These are phyloP conservation scores for Boletus tylopilopsis DNA, from an alignment of 768 basidiomycete genomes.

Conservation along the genomic window DNA sequence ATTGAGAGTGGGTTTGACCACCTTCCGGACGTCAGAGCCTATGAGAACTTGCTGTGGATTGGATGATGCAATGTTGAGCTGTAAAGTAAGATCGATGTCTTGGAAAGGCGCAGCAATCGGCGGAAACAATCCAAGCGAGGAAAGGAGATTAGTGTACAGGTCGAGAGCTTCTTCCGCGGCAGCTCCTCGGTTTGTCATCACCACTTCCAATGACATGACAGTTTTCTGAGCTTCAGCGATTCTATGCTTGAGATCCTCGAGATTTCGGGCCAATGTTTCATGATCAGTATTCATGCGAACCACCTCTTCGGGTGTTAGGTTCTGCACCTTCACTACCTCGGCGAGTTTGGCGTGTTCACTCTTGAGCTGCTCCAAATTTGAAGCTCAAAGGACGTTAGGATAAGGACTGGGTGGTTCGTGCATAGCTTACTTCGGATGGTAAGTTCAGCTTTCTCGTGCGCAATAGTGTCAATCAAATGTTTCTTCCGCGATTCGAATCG, in stretches of 20 bases:
- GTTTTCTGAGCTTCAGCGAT: constrained; percentile 68
- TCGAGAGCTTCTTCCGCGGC: constrained; percentile 81
- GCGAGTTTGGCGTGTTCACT: constrained; percentile 60
- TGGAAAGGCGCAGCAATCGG: constrained; percentile 68
- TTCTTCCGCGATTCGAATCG: constrained; percentile 68
- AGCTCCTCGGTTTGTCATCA: constrained; percentile 72
- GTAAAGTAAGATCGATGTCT: constrained; percentile 72
- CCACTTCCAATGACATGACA: constrained; percentile 80
- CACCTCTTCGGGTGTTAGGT: constrained; percentile 89
- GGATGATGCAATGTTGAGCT: constrained; percentile 74
- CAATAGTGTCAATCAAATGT: constrained; percentile 62
- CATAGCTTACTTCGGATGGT: constrained; percentile 45
- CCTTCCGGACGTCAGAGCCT: constrained; percentile 67
- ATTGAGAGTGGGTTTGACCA: constrained; percentile 74
- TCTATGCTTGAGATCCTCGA: constrained; percentile 76
- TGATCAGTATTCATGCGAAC: constrained; percentile 88
- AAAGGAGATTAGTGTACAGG: constrained; percentile 71
- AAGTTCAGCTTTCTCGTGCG: constrained; percentile 64
- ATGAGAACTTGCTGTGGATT: constrained; percentile 64
- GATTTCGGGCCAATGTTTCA: constrained; percentile 65
- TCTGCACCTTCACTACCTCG: constrained; percentile 76
- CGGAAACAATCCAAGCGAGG: constrained; percentile 73
- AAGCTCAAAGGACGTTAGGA: constrained; percentile 36
- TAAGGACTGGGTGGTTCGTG: neutral
- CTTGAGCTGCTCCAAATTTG: constrained; percentile 59